These are phyloP conservation scores for Aphanomyces invadans DNA, from an alignment of 352 stramenopile species.

Conservation along the genomic window DNA sequence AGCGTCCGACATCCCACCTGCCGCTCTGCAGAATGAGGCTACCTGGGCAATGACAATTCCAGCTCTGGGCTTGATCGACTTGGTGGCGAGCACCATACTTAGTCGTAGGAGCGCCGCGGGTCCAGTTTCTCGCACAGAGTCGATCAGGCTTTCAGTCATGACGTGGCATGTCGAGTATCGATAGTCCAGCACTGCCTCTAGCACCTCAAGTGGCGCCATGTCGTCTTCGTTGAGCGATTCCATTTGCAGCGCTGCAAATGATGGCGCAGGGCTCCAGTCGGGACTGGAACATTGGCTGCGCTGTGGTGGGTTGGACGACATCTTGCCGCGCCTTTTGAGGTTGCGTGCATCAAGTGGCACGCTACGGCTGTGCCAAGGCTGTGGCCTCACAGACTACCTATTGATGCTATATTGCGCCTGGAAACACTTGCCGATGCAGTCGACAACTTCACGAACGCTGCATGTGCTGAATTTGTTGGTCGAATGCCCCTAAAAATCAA, in stretches of 20 bases:
- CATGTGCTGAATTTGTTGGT: slow-evolving; percentile 78
- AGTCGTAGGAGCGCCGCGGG: slow-evolving; percentile 61
- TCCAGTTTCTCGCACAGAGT: slow-evolving; percentile 54
- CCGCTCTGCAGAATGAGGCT: slow-evolving; percentile 54
- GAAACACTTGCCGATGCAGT: slow-evolving; percentile 53
- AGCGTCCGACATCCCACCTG: slow-evolving; percentile 10
- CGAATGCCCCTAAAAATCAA: slow-evolving; percentile 70
- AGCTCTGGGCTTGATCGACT: slow-evolving; percentile 60
- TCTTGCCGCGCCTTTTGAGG: too few species aligned
- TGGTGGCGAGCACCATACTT: slow-evolving; percentile 45
- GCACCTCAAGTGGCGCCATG: slow-evolving; percentile 56
- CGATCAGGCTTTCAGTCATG: slow-evolving; percentile 54
- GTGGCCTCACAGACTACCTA: slow-evolving; percentile 65
- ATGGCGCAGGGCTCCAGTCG: too few species aligned
- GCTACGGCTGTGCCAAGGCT: slow-evolving; percentile 71
- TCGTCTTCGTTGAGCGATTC: slow-evolving; percentile 43
- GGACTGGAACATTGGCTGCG: too few species aligned
- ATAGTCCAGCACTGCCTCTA: slow-evolving; percentile 57
- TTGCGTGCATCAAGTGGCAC: too few species aligned
- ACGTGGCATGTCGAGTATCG: slow-evolving; percentile 58
- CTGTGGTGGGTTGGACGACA: too few species aligned
- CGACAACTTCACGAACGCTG: slow-evolving; percentile 65
- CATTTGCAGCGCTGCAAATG: too few species aligned
- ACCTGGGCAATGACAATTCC: slow-evolving; percentile 61
- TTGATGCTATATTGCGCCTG: slow-evolving; percentile 40